Evolutionary conservation across 2,329 filamentous ascomycete species (phyloP).

Genomic region (Aspergillus ibericus): DNA sequence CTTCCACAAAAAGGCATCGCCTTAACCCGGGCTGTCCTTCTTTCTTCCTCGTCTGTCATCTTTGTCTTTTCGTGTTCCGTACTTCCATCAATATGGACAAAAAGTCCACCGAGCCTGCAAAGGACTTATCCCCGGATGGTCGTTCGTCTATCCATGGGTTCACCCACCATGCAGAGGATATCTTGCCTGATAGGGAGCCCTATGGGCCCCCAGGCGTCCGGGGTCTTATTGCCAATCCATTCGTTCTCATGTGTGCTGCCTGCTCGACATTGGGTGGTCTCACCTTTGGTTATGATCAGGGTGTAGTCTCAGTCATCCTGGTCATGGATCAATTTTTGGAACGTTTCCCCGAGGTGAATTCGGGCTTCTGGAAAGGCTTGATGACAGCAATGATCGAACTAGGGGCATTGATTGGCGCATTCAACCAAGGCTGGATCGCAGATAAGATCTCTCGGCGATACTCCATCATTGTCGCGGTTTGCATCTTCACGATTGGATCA

Average conservation of each 20-base stretch:
- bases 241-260: constrained; percentile 53
- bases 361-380: constrained; percentile 46
- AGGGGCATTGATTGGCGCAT: constrained; percentile 50
- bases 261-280: constrained; percentile 54
- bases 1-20: background rate
- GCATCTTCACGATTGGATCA: constrained; percentile 54
- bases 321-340: constrained; percentile 55
- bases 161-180: constrained; percentile 36
- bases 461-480: constrained; percentile 53
- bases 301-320: constrained; percentile 48
- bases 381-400: constrained; percentile 58
- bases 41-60: background rate
- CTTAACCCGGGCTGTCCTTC: background rate
- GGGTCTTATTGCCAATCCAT: constrained; percentile 51
- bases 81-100: constrained; percentile 20
- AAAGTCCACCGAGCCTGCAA: constrained; percentile 14
- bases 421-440: constrained; percentile 52
- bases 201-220: constrained; percentile 43
- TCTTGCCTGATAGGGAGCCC: constrained; percentile 31
- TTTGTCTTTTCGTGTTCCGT: background rate
- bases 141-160: constrained; percentile 25
- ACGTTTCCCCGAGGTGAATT: constrained; percentile 46
- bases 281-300: constrained; percentile 53
- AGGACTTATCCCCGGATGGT: constrained; percentile 19
- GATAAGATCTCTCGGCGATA: constrained; percentile 55